Evolutionary conservation across 306 rosid species (phyloP).

Genomic region (Psophocarpus tetragonolobus): DNA sequence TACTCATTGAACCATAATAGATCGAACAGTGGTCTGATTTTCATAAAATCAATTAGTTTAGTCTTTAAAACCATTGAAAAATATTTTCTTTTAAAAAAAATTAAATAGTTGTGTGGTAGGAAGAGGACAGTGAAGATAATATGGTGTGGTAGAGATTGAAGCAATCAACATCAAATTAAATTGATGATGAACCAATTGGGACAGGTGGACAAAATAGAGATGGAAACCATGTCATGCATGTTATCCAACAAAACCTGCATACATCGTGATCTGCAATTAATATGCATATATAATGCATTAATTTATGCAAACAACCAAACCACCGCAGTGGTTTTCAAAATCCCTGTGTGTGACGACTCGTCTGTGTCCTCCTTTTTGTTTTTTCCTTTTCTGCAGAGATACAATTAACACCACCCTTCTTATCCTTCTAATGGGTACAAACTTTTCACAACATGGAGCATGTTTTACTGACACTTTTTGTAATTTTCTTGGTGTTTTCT

Average conservation of each 20-base stretch:
- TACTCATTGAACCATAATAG: too few relatives aligned
- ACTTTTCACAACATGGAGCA: background rate
- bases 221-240: background rate
- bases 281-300: too few relatives aligned
- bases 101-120: background rate
- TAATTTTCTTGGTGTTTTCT: too few relatives aligned
- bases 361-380: background rate
- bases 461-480: background rate
- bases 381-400: background rate
- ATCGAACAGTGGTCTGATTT: too few relatives aligned
- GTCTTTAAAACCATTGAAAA: too few relatives aligned
- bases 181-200: background rate
- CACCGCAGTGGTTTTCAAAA: constrained; percentile 21
- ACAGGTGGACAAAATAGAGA: background rate
- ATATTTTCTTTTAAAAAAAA: background rate
- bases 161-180: constrained; percentile 27
- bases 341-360: background rate
- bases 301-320: background rate
- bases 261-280: background rate
- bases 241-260: background rate
- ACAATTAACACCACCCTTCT: background rate
- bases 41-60: too few relatives aligned
- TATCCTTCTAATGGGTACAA: background rate
- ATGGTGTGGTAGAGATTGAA: constrained; percentile 12
- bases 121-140: background rate